These are phyloP conservation scores for Knoxdaviesia proteae DNA, from an alignment of 2,329 filamentous ascomycete species.

Conservation along the genomic window DNA sequence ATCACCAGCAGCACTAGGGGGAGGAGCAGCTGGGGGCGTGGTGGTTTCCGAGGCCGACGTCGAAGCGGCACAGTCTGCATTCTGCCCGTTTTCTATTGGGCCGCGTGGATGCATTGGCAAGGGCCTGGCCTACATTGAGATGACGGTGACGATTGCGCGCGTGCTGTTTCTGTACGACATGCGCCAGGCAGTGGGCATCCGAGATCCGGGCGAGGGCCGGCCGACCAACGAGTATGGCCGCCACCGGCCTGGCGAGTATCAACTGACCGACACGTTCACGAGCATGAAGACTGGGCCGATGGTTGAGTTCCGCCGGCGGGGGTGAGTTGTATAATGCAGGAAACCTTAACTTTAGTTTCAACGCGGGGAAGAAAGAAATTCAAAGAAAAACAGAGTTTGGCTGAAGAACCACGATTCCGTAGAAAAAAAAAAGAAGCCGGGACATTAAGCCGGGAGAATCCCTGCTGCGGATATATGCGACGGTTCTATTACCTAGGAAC, in stretches of 20 bases:
- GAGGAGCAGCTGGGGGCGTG: conserved; percentile 9
- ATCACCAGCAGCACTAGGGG: too few relatives aligned
- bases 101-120: conserved; percentile 55
- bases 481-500: too few relatives aligned
- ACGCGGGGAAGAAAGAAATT: too few relatives aligned
- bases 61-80: conserved; percentile 40
- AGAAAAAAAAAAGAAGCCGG: too few relatives aligned
- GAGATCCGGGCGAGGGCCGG: conserved; percentile 30
- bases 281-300: conserved; percentile 52
- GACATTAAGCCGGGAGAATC: too few relatives aligned
- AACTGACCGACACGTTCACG: conserved; percentile 53
- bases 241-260: conserved; percentile 38
- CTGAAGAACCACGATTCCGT: too few relatives aligned
- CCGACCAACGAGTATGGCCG: conserved; percentile 29
- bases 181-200: conserved; percentile 24
- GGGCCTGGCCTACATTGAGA: conserved; percentile 45
- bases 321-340: background rate
- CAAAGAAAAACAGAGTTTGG: too few relatives aligned
- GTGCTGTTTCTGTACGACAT: conserved; percentile 41
- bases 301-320: conserved; percentile 33
- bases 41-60: conserved; percentile 28
- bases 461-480: too few relatives aligned
- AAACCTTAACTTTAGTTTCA: too few relatives aligned
- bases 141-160: conserved; percentile 40
- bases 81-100: conserved; percentile 54